Evolutionary conservation across 1,284 basidiomycete genomes (phyloP).

Genomic region (Pulveroboletus sp.): DNA sequence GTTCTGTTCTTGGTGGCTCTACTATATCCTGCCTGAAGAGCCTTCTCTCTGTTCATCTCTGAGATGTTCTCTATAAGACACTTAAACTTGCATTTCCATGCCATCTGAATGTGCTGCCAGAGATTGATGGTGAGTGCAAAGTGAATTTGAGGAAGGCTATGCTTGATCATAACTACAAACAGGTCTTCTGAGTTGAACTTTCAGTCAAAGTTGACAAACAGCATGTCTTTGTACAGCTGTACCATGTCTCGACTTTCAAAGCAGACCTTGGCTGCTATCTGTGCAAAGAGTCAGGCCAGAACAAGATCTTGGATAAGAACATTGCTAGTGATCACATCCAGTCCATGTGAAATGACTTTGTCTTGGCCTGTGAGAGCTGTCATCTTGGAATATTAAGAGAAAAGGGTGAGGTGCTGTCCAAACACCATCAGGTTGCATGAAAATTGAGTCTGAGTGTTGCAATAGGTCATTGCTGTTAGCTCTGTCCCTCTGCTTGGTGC

Average conservation of each 20-base stretch:
- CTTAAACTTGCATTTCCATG: conserved; percentile 27
- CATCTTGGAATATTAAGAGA: conserved; percentile 33
- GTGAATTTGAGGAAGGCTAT: conserved; percentile 4
- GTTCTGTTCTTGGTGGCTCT: conserved; percentile 26
- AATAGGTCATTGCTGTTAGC: conserved; percentile 17
- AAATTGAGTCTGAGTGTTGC: conserved; percentile 7
- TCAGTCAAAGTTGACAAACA: conserved; percentile 32
- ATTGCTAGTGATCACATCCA: conserved; percentile 27
- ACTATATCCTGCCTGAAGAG: conserved; percentile 32
- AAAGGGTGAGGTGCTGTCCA: conserved; percentile 19
- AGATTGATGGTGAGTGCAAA: conserved; percentile 19
- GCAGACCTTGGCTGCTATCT: conserved; percentile 13
- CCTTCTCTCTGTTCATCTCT: conserved; percentile 7
- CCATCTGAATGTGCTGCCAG: conserved; percentile 33
- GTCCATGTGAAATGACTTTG: conserved; percentile 34
- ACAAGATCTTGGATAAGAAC: conserved; percentile 33
- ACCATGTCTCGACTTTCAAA: not conserved
- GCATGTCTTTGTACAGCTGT: conserved; percentile 14
- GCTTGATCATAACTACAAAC: conserved; percentile 5
- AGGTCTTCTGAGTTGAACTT: conserved; percentile 27
- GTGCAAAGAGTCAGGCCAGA: conserved; percentile 29
- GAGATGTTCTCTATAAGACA: not conserved
- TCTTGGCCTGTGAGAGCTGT: conserved; percentile 20
- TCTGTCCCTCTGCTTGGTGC: conserved; percentile 29
- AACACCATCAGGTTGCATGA: conserved; percentile 23